Evolutionary conservation across 306 rosid genomes (phyloP).

Genomic region (Abrus pulchellus): DNA sequence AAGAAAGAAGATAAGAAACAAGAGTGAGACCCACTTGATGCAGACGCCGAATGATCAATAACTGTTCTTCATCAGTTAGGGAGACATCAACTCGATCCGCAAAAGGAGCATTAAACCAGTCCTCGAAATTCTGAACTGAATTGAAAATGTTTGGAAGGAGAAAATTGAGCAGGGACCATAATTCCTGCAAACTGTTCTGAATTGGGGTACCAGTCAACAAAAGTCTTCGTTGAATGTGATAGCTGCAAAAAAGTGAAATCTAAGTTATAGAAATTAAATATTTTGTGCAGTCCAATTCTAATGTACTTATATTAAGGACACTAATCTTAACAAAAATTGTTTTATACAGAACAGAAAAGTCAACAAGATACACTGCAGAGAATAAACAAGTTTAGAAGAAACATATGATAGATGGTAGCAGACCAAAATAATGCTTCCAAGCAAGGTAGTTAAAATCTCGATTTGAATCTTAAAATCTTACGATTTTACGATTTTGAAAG

Average conservation of each 20-base stretch:
- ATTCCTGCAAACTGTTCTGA: slow-evolving; percentile 96
- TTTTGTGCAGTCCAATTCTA: not conserved
- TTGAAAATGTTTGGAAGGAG: slow-evolving; percentile 96
- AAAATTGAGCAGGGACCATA: slow-evolving; percentile 98
- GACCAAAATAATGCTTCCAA: not conserved
- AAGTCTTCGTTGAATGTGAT: slow-evolving; percentile 85
- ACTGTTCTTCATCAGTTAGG: slow-evolving; percentile 87
- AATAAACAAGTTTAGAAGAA: not conserved
- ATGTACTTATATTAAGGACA: not conserved
- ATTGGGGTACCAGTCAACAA: slow-evolving; percentile 96
- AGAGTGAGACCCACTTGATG: slow-evolving; percentile 75
- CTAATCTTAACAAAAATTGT: not conserved
- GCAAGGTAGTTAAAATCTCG: too few species aligned
- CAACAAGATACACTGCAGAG: not conserved
- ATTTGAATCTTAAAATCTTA: too few species aligned
- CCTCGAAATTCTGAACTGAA: slow-evolving; percentile 95
- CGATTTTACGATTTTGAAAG: too few species aligned
- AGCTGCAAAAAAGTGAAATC: slow-evolving; percentile 61
- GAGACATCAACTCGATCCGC: slow-evolving; percentile 81
- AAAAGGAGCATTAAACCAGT: slow-evolving; percentile 97
- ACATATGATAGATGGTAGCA: not conserved
- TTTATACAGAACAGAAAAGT: not conserved
- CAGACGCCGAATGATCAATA: slow-evolving; percentile 86
- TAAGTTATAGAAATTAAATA: slow-evolving; percentile 18
- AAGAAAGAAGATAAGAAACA: slow-evolving; percentile 35